Base-by-base conservation (phyloP, 805 yeast genomes). In the Candida incommunis region DNA sequence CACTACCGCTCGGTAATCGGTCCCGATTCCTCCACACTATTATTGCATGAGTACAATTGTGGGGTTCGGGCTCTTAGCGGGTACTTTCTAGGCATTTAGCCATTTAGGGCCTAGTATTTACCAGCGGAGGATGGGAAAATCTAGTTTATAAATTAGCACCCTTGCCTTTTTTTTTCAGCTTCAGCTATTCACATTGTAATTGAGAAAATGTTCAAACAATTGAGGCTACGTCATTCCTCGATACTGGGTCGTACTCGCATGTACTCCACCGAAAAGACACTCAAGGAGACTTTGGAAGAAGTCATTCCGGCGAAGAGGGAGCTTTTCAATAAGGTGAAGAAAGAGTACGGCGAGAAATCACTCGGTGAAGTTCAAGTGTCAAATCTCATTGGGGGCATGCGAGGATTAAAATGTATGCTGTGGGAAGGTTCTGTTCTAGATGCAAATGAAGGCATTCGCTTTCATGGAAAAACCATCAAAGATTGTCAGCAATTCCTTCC, bases 341-440 rank as follows among this genome's bases (percentile, higher is more conserved):
- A 84, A 66, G 94, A 87, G 60, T 76, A 90, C 67, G 98, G 97
- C 46, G 52, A 55, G 64, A 75, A 83, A 61, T 82, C 71, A 43
- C 78, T 82, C 52, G 90, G 86, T 53, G 85, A 82, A 65, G 81
- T 81, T 51, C 64, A 71, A 47, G 69, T 82, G 50, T 85, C 78
- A 63, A 90, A 82, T 68, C 88, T 87, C 35, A 83, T 82, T 67
- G 94, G 94, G 69, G 94, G 94, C 70, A 80, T 80, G 88, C 75
- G 94, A 65, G 94, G 94, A 61, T 79, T 82, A 64, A 78, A 80
- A 66, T 84, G 85, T 55, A 70, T 83, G 50, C 87, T 82, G 45
- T 82, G 92, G 92, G 94, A 82, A 71, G 90, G 90, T 53, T 81
- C 90, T 43, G 90, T 82, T 25, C 68, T 82, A 57, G 94, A 82